A percentile compares a stretch with the other conserved stretches of the same genome.
Conservation (phyloP, 176 grass and related monocot genomes). For the Carex scoparia region DNA sequence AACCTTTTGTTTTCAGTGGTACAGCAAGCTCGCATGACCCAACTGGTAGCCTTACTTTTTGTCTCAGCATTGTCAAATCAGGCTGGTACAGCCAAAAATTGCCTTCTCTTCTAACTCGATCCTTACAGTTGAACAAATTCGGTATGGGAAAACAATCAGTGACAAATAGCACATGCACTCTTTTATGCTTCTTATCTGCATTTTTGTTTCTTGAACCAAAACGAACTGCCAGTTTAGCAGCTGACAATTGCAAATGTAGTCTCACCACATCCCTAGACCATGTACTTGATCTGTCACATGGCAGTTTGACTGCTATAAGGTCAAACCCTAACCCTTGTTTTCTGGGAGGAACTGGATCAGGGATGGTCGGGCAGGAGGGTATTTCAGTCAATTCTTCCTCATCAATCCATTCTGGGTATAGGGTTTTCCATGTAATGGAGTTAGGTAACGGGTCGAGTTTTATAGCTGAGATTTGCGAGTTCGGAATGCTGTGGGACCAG, state of each 20-base stretch:
- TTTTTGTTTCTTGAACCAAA: conserved; percentile 38
- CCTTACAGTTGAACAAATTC: conserved; percentile 78
- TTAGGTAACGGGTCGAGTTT: conserved; percentile 52
- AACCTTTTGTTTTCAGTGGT: conserved; percentile 79
- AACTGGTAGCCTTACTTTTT: conserved; percentile 73
- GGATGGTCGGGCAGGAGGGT: conserved; percentile 55
- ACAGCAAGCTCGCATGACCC: conserved; percentile 85
- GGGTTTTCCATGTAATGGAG: conserved; percentile 62
- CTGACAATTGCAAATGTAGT: conserved; percentile 77
- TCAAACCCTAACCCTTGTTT: conserved; percentile 42
- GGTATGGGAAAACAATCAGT: conserved; percentile 79
- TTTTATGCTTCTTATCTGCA: conserved; percentile 9
- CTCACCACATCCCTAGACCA: conserved; percentile 87
- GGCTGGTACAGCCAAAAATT: conserved; percentile 78
- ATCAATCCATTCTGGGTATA: conserved; percentile 96
- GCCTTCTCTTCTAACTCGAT: conserved; percentile 63
- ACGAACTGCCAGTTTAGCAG: conserved; percentile 60
- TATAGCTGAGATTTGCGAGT: conserved; percentile 57
- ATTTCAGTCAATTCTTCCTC: conserved; percentile 91
- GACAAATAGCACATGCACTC: conserved; percentile 70
- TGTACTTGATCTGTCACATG: conserved; percentile 39
- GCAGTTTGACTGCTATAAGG: conserved; percentile 84
- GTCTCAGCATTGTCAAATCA: conserved; percentile 49
- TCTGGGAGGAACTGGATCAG: conserved; percentile 48
- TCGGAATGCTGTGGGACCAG: conserved; percentile 60